These are phyloP conservation scores for Trypanosoma melophagium DNA, from an alignment of 208 protist species.

Conservation along the genomic window DNA sequence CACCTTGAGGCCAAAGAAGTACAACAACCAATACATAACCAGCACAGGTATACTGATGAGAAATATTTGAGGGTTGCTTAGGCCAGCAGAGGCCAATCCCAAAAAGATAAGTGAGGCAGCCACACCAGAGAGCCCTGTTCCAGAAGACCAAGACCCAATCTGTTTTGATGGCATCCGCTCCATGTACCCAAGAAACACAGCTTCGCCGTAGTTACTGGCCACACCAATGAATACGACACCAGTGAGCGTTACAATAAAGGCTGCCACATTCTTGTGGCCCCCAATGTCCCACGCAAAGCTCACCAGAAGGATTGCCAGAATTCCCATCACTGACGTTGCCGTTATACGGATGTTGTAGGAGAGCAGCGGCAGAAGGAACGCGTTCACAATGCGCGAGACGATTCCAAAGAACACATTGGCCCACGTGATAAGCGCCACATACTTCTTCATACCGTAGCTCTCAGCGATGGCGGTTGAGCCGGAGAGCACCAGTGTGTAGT, in stretches of 20 bases:
- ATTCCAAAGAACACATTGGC: conserved; percentile 87
- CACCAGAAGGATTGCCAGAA: conserved; percentile 81
- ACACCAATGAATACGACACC: conserved; percentile 68
- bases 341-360: conserved; percentile 78
- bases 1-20: conserved; percentile 64
- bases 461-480: conserved; percentile 49
- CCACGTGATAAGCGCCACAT: conserved; percentile 69
- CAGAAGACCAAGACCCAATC: conserved; percentile 85
- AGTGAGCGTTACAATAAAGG: conserved; percentile 69
- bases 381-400: conserved; percentile 68
- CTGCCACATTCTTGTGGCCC: conserved; percentile 39
- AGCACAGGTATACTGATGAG: conserved; percentile 66
- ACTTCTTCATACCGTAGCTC: conserved; percentile 59
- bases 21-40: conserved; percentile 69
- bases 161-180: conserved; percentile 74
- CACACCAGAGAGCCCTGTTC: conserved; percentile 89
- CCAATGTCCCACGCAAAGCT: conserved; percentile 58
- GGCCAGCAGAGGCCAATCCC: conserved; percentile 44
- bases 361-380: conserved; percentile 65
- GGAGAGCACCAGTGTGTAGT: conserved; percentile 82
- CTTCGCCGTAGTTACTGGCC: conserved; percentile 76
- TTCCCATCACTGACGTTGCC: conserved; percentile 37
- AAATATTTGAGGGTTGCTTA: conserved; percentile 61
- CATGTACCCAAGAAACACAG: conserved; percentile 71
- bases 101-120: conserved; percentile 73